Evolutionary conservation across 306 rosid genomes (phyloP).

Genomic region (Senna siamea): DNA sequence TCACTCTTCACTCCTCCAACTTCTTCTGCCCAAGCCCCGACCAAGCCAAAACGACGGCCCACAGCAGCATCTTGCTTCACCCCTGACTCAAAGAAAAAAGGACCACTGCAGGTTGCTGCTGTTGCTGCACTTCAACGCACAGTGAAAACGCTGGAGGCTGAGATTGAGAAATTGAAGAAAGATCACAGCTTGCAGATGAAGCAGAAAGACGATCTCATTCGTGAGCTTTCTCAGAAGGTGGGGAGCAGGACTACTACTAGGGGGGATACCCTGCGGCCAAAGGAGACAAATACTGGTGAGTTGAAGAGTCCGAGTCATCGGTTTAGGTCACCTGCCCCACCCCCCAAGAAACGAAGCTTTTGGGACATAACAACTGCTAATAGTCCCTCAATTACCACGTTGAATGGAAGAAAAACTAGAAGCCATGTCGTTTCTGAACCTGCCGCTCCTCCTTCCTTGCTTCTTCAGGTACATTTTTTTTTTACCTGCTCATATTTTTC

Average conservation of each 20-base stretch:
- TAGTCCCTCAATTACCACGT: constrained; percentile 79
- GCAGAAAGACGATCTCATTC: constrained; percentile 76
- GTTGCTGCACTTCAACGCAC: constrained; percentile 63
- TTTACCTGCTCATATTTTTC: too few species aligned
- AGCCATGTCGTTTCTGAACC: constrained; percentile 78
- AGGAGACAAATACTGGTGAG: constrained; percentile 70
- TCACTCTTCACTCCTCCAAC: constrained; percentile 74
- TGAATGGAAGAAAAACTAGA: constrained; percentile 86
- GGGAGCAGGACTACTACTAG: constrained; percentile 43
- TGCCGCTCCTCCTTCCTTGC: constrained; percentile 74
- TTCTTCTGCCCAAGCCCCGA: constrained; percentile 42
- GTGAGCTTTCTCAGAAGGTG: constrained; percentile 57
- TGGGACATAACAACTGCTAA: constrained; percentile 91
- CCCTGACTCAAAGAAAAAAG: constrained; percentile 78
- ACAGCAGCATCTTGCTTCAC: constrained; percentile 79
- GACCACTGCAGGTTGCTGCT: constrained; percentile 49
- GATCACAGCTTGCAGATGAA: constrained; percentile 70
- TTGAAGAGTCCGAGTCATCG: constrained; percentile 79
- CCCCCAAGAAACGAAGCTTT: constrained; percentile 88
- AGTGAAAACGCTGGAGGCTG: constrained; percentile 68
- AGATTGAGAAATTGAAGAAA: constrained; percentile 76
- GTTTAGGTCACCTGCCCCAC: constrained; percentile 74
- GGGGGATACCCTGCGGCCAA: constrained; percentile 57
- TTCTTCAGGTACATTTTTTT: constrained; percentile 74
- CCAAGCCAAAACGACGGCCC: constrained; percentile 58